Percentiles rank a stretch among this genome's conserved stretches.
phyloP scores from a whole-genome alignment of 768 basidiomycete species.

The Trametes gibbosa region DNA sequence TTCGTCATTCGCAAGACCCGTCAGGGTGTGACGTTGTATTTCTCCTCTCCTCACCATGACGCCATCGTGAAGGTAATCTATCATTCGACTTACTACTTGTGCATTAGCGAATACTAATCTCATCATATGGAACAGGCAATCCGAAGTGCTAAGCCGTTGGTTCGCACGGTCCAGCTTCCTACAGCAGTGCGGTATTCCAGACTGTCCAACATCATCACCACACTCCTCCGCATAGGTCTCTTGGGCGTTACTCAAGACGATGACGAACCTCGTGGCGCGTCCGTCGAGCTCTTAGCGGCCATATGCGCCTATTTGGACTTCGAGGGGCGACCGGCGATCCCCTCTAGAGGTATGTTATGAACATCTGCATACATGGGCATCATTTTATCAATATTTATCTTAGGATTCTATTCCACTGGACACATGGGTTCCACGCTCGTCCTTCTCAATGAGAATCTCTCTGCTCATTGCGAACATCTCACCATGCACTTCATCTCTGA shows the following conservation, averaged over 20 bases:
- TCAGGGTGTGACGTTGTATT: slow-evolving; percentile 72
- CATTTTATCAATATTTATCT: not conserved
- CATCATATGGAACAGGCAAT: slow-evolving; percentile 48
- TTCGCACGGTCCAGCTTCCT: slow-evolving; percentile 53
- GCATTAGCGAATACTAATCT: not conserved
- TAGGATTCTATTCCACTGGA: slow-evolving; percentile 71
- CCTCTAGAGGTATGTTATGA: slow-evolving; percentile 55
- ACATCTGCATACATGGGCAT: not conserved
- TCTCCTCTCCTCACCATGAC: slow-evolving; percentile 69
- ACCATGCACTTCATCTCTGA: slow-evolving; percentile 90
- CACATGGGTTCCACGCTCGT: slow-evolving; percentile 60
- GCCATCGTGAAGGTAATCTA: slow-evolving; percentile 63
- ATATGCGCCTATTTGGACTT: slow-evolving; percentile 77
- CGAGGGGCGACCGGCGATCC: slow-evolving; percentile 68
- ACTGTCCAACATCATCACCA: slow-evolving; percentile 82
- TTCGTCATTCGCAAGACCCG: slow-evolving; percentile 77
- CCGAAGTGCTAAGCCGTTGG: slow-evolving; percentile 68
- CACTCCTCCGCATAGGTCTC: slow-evolving; percentile 83
- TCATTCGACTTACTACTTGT: no score
- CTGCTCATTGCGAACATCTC: slow-evolving; percentile 73
- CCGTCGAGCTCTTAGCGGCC: slow-evolving; percentile 75
- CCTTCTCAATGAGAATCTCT: slow-evolving; percentile 67
- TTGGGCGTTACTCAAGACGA: slow-evolving; percentile 72
- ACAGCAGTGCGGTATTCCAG: slow-evolving; percentile 67
- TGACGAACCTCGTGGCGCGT: slow-evolving; percentile 73